Evolutionary conservation across 2,329 filamentous ascomycete genomes (phyloP).

Genomic region (Moelleriella libera): DNA sequence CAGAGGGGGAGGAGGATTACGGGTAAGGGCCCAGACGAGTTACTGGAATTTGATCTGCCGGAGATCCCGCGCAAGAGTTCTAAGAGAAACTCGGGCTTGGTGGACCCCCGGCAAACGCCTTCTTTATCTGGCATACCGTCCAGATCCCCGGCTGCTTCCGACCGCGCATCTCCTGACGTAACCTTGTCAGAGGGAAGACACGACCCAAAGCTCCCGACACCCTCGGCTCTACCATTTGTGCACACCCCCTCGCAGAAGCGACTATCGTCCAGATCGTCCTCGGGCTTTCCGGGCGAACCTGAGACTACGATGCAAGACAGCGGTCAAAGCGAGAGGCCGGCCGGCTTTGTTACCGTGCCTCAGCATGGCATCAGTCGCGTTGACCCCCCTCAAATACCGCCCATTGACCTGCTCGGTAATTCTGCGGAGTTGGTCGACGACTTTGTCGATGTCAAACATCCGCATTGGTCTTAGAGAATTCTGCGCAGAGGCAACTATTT

Average conservation of each 20-base stretch:
- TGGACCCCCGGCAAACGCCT: conserved; percentile 13
- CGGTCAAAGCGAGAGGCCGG: conserved; percentile 29
- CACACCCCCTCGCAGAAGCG: conserved; percentile 38
- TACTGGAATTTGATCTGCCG: conserved; percentile 23
- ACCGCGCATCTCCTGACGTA: conserved; percentile 5
- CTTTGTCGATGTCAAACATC: neutral
- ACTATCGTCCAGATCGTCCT: conserved; percentile 35
- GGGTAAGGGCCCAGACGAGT: neutral
- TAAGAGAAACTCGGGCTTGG: conserved; percentile 37
- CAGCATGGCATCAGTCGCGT: conserved; percentile 43
- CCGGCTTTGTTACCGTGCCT: conserved; percentile 41
- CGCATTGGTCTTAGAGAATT: neutral
- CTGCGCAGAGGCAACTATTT: neutral
- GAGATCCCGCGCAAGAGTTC: conserved; percentile 62
- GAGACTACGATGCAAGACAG: conserved; percentile 24
- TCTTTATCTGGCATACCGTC: conserved; percentile 1
- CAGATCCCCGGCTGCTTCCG: conserved; percentile 6
- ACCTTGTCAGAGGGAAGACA: conserved; percentile 1
- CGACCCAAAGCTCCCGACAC: conserved; percentile 6
- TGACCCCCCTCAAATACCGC: conserved; percentile 27
- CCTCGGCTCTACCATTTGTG: conserved; percentile 38
- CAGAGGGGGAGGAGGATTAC: conserved; percentile 1
- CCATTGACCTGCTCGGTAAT: conserved; percentile 34
- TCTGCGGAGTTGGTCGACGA: conserved; percentile 43
- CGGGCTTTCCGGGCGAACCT: conserved; percentile 31